Conservation (phyloP, 2,329 filamentous ascomycete species). For the Stachybotrys chlorohalonatus region DNA sequence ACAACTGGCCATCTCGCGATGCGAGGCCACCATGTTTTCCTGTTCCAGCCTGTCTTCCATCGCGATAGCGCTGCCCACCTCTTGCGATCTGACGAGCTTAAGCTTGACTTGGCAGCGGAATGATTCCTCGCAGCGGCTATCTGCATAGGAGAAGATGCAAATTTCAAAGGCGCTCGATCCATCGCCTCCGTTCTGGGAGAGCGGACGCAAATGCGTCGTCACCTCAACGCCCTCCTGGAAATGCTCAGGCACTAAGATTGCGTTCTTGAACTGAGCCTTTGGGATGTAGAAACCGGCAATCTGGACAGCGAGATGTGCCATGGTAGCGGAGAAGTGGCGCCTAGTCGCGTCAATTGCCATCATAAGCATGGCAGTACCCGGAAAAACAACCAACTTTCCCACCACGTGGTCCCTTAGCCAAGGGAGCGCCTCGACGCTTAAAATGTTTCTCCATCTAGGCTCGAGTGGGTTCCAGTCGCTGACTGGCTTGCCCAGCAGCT, state of each 20-base stretch:
- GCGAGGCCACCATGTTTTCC: neutral
- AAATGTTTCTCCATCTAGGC: constrained; percentile 15
- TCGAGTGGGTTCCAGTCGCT: constrained; percentile 11
- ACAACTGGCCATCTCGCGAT: neutral
- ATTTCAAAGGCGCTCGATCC: neutral
- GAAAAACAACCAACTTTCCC: constrained; percentile 11
- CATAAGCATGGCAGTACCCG: constrained; percentile 24
- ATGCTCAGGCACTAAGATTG: neutral
- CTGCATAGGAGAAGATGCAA: neutral
- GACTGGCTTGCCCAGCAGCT: constrained; percentile 25
- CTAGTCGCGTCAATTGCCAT: constrained; percentile 20
- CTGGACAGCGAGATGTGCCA: neutral
- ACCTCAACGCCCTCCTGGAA: neutral
- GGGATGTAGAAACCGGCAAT: neutral
- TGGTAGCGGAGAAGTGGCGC: constrained; percentile 1
- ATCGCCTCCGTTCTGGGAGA: neutral
- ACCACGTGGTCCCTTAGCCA: constrained; percentile 30
- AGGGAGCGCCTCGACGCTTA: constrained; percentile 12
- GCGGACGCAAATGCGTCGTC: neutral
- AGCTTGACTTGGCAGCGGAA: neutral
- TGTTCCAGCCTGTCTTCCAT: neutral
- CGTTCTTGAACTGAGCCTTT: neutral
- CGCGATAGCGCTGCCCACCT: neutral
- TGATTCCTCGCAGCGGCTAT: neutral
- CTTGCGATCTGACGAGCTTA: neutral